Percentiles rank a stretch among this genome's conserved stretches.
These are phyloP conservation scores for Laetiporus sulphureus DNA, from an alignment of 1,284 basidiomycete genomes.

Conservation along the genomic window DNA sequence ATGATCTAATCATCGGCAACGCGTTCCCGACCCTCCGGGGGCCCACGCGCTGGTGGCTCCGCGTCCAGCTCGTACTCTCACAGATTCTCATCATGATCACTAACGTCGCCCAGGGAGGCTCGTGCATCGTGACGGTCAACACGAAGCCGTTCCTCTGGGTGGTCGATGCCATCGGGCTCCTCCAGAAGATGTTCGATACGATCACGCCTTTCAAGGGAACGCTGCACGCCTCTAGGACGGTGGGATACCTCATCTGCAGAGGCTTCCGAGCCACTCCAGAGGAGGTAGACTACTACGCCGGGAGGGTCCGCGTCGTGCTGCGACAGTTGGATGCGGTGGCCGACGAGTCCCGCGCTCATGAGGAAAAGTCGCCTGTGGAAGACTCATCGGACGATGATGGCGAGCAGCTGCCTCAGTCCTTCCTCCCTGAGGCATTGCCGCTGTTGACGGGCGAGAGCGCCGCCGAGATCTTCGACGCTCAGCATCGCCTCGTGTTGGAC, in stretches of 20 bases:
- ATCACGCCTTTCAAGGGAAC: constrained; percentile 8
- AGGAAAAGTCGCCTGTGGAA: neutral
- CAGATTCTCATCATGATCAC: constrained; percentile 11
- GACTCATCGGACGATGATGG: neutral
- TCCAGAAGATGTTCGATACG: constrained; percentile 8
- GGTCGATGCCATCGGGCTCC: constrained; percentile 11
- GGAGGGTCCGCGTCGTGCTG: constrained; percentile 3
- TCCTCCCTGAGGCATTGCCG: neutral
- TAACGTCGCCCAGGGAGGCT: constrained; percentile 10
- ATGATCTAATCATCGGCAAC: constrained; percentile 15
- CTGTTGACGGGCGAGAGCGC: constrained; percentile 1
- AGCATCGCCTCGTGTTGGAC: constrained; percentile 3
- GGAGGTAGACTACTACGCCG: constrained; percentile 8
- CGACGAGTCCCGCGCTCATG: too few relatives aligned
- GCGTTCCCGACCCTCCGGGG: constrained; percentile 12
- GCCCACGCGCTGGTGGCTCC: constrained; percentile 3
- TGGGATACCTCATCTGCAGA: neutral
- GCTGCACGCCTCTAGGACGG: constrained; percentile 3
- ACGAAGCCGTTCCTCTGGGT: constrained; percentile 13
- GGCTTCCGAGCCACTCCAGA: constrained; percentile 10
- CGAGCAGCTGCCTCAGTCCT: neutral
- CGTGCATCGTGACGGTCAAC: constrained; percentile 10
- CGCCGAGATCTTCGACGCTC: constrained; percentile 2
- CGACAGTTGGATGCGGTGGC: neutral
- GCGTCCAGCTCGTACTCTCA: constrained; percentile 7